Percentiles rank a stretch among this genome's conserved stretches.
Evolutionary conservation across 2,329 filamentous ascomycete species (phyloP).

Genomic region (Colletotrichum neosansevieriae): DNA sequence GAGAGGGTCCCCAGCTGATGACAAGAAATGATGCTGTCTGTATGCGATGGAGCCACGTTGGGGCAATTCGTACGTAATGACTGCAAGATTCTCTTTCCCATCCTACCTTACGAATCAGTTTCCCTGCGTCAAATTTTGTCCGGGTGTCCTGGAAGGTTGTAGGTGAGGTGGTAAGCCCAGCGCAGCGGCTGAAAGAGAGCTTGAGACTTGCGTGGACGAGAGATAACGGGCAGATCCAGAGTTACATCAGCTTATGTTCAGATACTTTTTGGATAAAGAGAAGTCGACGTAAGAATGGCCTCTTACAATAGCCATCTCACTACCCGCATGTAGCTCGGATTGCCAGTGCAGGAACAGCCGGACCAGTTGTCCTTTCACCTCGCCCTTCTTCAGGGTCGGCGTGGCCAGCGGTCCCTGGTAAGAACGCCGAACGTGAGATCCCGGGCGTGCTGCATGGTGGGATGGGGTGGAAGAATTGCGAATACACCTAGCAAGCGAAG

Average conservation of each 20-base stretch:
- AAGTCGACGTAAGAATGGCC: constrained; percentile 10
- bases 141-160: not conserved
- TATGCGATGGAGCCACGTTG: constrained; percentile 5
- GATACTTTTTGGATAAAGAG: not conserved
- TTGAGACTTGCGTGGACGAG: not conserved
- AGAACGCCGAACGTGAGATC: constrained; percentile 18
- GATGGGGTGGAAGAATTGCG: constrained; percentile 15
- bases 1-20: constrained; percentile 5
- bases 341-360: constrained; percentile 36
- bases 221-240: not conserved
- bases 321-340: not conserved
- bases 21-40: constrained; percentile 7
- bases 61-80: constrained; percentile 25
- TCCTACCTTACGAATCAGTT: constrained; percentile 7
- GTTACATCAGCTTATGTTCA: not conserved
- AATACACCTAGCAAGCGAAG: not conserved
- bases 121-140: not conserved
- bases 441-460: constrained; percentile 18
- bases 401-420: constrained; percentile 14
- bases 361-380: constrained; percentile 3
- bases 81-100: not conserved
- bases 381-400: not conserved
- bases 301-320: constrained; percentile 1
- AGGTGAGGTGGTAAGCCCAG: constrained; percentile 21
- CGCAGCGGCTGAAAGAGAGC: constrained; percentile 12